Conservation (phyloP, 2,329 filamentous ascomycete species). For the Zasmidium angulare region DNA sequence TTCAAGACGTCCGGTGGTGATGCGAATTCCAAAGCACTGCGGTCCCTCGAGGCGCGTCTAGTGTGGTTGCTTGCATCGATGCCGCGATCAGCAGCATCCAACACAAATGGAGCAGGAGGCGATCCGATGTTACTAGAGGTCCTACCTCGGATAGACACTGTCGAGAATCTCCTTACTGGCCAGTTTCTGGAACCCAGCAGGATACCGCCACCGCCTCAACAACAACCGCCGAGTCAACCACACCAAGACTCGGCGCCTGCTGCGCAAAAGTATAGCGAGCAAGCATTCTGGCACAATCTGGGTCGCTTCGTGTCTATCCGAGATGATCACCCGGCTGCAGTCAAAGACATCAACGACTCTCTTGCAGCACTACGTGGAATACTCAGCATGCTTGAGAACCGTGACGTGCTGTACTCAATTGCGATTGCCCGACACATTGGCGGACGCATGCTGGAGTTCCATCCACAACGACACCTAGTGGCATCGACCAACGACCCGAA, state of each 20-base stretch:
- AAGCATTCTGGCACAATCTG: slow-evolving; percentile 80
- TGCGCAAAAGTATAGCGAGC: slow-evolving; percentile 48
- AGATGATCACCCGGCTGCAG: slow-evolving; percentile 54
- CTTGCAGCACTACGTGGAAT: slow-evolving; percentile 66
- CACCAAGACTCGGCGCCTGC: slow-evolving; percentile 34
- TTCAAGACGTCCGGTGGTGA: slow-evolving; percentile 30
- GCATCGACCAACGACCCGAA: slow-evolving; percentile 36
- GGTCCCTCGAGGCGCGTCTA: slow-evolving; percentile 59
- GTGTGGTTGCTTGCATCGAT: slow-evolving; percentile 61
- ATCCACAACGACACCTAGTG: slow-evolving; percentile 28
- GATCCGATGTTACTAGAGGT: slow-evolving; percentile 55
- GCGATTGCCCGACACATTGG: slow-evolving; percentile 75
- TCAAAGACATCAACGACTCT: slow-evolving; percentile 61
- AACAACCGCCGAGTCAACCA: slow-evolving; percentile 28
- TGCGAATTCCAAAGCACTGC: slow-evolving; percentile 22
- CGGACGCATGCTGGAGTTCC: slow-evolving; percentile 53
- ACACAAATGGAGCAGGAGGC: slow-evolving; percentile 44
- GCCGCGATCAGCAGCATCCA: slow-evolving; percentile 42
- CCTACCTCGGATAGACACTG: slow-evolving; percentile 66
- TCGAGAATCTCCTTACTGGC: slow-evolving; percentile 75
- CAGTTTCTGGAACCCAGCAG: slow-evolving; percentile 65
- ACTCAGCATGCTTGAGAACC: slow-evolving; percentile 78
- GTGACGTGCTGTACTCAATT: slow-evolving; percentile 87
- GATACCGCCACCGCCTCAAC: slow-evolving; percentile 47
- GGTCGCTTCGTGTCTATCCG: slow-evolving; percentile 69